Evolutionary conservation across 768 basidiomycete species (phyloP).

Genomic region (Mycena chlorophos): DNA sequence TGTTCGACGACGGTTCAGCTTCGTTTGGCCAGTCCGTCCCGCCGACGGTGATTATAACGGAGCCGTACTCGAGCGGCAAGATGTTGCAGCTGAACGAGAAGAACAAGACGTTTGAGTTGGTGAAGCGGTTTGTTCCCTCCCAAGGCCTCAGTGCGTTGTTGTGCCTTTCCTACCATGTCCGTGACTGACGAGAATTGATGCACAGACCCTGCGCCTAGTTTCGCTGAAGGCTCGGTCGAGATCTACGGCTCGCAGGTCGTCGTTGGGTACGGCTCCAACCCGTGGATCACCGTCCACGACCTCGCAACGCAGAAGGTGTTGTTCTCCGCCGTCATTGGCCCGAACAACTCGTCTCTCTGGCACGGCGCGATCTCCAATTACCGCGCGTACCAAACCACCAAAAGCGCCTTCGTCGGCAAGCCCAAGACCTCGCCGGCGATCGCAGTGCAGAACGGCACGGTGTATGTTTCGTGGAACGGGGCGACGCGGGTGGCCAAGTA

Average conservation of each 20-base stretch:
- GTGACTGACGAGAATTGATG: neutral
- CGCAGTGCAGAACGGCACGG: neutral
- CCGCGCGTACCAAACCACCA: constrained; percentile 7
- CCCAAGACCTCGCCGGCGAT: constrained; percentile 17
- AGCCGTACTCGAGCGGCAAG: constrained; percentile 11
- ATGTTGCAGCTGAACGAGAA: constrained; percentile 10
- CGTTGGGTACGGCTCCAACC: constrained; percentile 9
- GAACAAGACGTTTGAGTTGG: constrained; percentile 9
- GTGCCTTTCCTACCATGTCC: neutral
- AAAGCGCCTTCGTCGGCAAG: constrained; percentile 4
- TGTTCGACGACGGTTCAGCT: constrained; percentile 18
- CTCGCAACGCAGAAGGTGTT: neutral
- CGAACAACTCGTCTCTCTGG: constrained; percentile 8
- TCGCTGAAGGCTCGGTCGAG: constrained; percentile 11
- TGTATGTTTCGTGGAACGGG: constrained; percentile 24
- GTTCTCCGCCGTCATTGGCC: constrained; percentile 16
- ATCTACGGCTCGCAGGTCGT: constrained; percentile 10
- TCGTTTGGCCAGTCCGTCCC: neutral
- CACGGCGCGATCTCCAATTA: constrained; percentile 10
- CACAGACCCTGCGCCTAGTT: constrained; percentile 1
- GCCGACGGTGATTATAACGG: constrained; percentile 1
- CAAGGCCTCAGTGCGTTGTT: constrained; percentile 7
- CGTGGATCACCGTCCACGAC: constrained; percentile 6
- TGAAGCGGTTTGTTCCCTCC: constrained; percentile 7
- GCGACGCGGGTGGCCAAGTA: constrained; percentile 16